Base-by-base conservation (phyloP, 1,284 basidiomycete species). In the Porogramme epimiltina region DNA sequence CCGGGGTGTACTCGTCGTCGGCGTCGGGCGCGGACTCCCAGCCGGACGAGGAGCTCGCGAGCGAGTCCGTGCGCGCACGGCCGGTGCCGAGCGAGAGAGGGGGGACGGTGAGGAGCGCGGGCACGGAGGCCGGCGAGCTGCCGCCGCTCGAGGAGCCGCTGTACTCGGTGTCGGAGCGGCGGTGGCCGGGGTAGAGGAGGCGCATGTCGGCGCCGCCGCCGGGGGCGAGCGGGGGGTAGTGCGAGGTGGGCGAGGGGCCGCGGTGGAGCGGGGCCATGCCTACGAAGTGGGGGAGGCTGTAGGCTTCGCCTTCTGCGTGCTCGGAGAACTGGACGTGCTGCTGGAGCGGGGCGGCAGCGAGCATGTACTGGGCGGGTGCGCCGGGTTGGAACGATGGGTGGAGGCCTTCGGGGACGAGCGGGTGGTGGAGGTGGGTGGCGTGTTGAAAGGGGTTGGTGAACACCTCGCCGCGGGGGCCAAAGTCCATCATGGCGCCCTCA, bases 1-100 rank as follows among this genome's bases (percentile, higher is more conserved):
- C 28, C 28, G 28, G 55, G 41, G 67, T 63, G 54, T 74, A 73
- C 50, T 75, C 72, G 20, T 63, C 64, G 56, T 66, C 59, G 54
- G 66, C 65, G 11, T 54, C 68, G 60, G 44, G 62, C 58, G 56
- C 59, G 64, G 33, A 43, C 42, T 31, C 28, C 28, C 28, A 31
- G 28, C 28, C 28, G 28, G 28, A 31, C 19, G 28, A 31, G 28
- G 61, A 55, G 49, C 60, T 62, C 47, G 62, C 60, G 60, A 54
- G 62, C 48, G 62, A 63, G 25, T 45, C 52, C 19, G 52, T 37
- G 6, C 62, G 61, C 49, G 50, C 50, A 22, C 61, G 58, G 60
- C 65, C 63, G n/a, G 49, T 31, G 6, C 8, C 28, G 28, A 8
- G 6, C 13, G 8, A 6, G 28, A 13, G 28, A 31, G 28, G 28